These are phyloP conservation scores for Paspalum vaginatum DNA, from an alignment of 176 grass and related monocot genomes.

Conservation along the genomic window DNA sequence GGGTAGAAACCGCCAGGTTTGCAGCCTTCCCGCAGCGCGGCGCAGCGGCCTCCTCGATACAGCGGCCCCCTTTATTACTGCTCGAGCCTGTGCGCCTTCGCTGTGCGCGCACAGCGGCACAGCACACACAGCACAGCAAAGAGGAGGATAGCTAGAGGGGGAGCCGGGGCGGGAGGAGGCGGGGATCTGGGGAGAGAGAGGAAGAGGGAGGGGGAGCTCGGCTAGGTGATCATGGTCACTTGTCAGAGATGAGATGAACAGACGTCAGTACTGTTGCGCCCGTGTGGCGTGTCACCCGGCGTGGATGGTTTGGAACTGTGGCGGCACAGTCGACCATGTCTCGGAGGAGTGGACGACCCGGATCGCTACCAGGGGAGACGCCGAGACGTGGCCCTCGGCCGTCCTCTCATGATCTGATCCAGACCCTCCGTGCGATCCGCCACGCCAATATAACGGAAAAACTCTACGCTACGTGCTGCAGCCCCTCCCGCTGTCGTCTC, in stretches of 20 bases:
- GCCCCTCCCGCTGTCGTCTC: too few species aligned
- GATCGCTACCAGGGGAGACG: neutral
- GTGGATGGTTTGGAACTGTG: slow-evolving; percentile 27
- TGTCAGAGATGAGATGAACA: slow-evolving; percentile 35
- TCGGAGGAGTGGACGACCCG: neutral
- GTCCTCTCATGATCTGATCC: too few species aligned
- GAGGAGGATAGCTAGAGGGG: neutral
- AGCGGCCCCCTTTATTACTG: neutral
- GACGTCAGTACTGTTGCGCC: slow-evolving; percentile 16
- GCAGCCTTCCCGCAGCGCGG: slow-evolving; percentile 30
- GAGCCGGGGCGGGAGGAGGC: neutral
- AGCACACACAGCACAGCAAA: slow-evolving; percentile 13
- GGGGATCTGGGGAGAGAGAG: slow-evolving; percentile 28
- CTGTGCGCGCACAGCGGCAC: slow-evolving; percentile 35
- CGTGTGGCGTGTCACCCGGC: slow-evolving; percentile 30
- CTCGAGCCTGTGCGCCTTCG: slow-evolving; percentile 24
- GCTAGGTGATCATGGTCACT: slow-evolving; percentile 43
- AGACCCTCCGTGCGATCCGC: too few species aligned
- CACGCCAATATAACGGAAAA: too few species aligned
- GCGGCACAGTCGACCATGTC: slow-evolving; percentile 38
- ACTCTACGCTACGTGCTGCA: too few species aligned
- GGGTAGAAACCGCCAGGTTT: slow-evolving; percentile 44
- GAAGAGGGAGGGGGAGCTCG: neutral
- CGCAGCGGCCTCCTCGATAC: neutral
- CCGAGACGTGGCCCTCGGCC: slow-evolving; percentile 3